Conservation (phyloP, 2,329 filamentous ascomycete species). For the Fusarium temperatum region DNA sequence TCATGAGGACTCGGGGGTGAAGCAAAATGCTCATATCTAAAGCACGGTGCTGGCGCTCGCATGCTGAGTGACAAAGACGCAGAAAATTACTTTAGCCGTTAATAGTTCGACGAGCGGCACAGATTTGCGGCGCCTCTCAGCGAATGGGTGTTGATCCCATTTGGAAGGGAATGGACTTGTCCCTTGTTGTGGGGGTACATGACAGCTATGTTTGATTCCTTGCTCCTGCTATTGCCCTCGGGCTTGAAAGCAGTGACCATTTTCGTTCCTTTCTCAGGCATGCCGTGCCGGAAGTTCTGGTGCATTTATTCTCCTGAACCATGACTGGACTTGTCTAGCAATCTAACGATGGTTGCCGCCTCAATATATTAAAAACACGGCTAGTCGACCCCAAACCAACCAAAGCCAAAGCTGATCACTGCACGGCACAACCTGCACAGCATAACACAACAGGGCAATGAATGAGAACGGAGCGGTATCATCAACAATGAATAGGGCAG, state of each 20-base stretch:
- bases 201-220: constrained; percentile 6
- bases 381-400: constrained; percentile 13
- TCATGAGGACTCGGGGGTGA: constrained; percentile 7
- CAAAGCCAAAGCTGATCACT: constrained; percentile 25
- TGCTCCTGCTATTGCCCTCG: background rate
- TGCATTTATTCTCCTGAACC: background rate
- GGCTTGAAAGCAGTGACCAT: constrained; percentile 8
- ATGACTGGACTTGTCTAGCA: constrained; percentile 22
- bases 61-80: constrained; percentile 9
- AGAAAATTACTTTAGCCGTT: constrained; percentile 17
- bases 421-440: constrained; percentile 10
- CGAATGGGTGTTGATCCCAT: constrained; percentile 39
- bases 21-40: background rate
- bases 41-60: constrained; percentile 13
- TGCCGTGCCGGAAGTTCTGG: constrained; percentile 2
- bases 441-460: constrained; percentile 1
- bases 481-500: constrained; percentile 17
- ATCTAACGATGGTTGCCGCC: constrained; percentile 26
- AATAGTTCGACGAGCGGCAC: constrained; percentile 25
- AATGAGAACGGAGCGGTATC: constrained; percentile 2
- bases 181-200: constrained; percentile 25
- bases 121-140: constrained; percentile 20
- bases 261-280: constrained; percentile 12
- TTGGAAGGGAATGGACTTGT: constrained; percentile 31
- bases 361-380: constrained; percentile 32